phyloP scores from a whole-genome alignment of 805 yeast genomes.

The Saitoella complicata region DNA sequence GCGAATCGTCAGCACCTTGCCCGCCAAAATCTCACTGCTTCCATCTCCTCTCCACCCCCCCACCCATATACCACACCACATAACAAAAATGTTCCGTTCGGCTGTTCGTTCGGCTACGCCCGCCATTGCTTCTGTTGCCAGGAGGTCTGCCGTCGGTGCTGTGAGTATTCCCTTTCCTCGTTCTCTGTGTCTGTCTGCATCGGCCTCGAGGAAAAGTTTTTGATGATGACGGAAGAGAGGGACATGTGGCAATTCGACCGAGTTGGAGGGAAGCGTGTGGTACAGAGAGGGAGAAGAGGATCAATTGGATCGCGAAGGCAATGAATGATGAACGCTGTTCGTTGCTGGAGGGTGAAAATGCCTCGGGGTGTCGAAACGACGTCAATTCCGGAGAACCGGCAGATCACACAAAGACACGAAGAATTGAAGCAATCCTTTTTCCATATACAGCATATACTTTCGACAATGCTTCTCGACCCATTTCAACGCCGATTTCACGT shows the following conservation, averaged over 20 bases:
- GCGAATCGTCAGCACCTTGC: too few species aligned
- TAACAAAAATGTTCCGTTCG: constrained; percentile 23
- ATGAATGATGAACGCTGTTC: neutral
- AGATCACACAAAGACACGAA: too few species aligned
- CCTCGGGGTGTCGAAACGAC: too few species aligned
- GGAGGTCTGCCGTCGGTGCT: constrained; percentile 20
- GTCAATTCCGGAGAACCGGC: too few species aligned
- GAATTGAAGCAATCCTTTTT: too few species aligned
- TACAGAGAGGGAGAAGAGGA: neutral
- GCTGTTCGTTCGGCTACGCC: constrained; percentile 26
- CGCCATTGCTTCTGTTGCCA: constrained; percentile 22
- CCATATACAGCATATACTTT: too few species aligned
- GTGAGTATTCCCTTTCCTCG: constrained; percentile 14
- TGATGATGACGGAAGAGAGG: neutral
- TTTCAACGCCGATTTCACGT: neutral
- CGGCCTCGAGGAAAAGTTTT: neutral
- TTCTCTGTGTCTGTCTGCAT: neutral
- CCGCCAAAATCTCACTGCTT: neutral
- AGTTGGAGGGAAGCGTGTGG: neutral
- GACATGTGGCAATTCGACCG: neutral
- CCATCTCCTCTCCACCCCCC: constrained; percentile 5
- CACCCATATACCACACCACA: neutral
- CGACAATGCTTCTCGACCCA: too few species aligned
- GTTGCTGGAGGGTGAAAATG: too few species aligned
- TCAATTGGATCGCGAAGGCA: neutral